Conservation (phyloP, 371 early-diverging fungal species). For the Dichotomocladium elegans region DNA sequence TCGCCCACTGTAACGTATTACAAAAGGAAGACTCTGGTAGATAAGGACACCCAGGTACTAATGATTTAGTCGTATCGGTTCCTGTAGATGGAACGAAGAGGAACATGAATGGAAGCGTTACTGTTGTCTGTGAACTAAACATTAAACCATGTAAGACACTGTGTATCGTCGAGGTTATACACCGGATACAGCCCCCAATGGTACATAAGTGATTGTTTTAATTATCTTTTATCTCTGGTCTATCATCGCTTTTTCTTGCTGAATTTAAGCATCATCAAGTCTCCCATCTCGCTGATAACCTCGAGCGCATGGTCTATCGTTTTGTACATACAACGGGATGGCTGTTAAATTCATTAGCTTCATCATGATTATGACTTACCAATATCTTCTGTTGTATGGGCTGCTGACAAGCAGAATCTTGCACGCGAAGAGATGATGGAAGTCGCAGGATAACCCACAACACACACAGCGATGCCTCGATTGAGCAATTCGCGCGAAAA, state of each 20-base stretch:
- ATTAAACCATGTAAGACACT: too few relatives aligned
- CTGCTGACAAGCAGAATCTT: conserved; percentile 95
- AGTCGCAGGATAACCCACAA: conserved; percentile 98
- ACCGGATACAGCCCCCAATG: too few relatives aligned
- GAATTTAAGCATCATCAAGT: conserved; percentile 49
- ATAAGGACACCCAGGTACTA: too few relatives aligned
- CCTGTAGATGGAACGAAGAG: too few relatives aligned
- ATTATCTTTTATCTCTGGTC: too few relatives aligned
- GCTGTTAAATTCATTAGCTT: not conserved
- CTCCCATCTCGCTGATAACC: conserved; percentile 56
- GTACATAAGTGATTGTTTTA: too few relatives aligned
- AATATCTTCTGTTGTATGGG: conserved; percentile 97
- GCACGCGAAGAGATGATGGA: conserved; percentile 97
- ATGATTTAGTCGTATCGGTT: too few relatives aligned
- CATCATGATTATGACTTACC: conserved; percentile 24
- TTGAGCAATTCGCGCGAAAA: conserved; percentile 92
- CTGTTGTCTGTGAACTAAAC: too few relatives aligned
- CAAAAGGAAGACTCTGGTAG: too few relatives aligned
- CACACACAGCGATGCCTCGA: conserved; percentile 95
- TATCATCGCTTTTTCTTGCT: not conserved
- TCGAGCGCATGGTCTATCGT: conserved; percentile 46
- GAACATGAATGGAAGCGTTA: too few relatives aligned
- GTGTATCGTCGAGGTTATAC: too few relatives aligned
- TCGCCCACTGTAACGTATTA: too few relatives aligned
- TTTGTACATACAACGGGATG: not conserved